Evolutionary conservation across 139 green algal species (phyloP), one percentile per base, ranked within the genome.

Genomic region (Klebsormidium nitens): DNA sequence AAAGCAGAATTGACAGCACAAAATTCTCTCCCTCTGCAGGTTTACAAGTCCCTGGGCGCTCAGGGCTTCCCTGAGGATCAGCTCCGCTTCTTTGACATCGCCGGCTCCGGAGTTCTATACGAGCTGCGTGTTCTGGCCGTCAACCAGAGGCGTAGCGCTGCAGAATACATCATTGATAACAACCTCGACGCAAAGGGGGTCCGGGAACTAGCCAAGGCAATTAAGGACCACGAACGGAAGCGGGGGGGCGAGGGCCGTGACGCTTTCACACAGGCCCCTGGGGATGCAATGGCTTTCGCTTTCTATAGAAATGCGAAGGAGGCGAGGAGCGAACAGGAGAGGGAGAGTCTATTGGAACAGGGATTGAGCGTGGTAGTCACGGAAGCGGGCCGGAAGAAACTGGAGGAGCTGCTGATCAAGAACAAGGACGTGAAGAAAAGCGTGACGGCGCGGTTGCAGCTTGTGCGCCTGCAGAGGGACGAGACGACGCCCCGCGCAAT

Each of bases 211-310:
- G 37, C 66, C 23, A 39, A 57, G 5, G 40, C 65, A 0, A 79
- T 79, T 5, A 79, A 72, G 72, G 72, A 77, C 37, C 50, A 76
- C 64, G 70, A 78, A 28, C 35, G 70, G 31, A 66, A 67, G 17
- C 66, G 36, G n/a, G 2, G 64, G 4, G 70, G 36, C 26, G 63
- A 44, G 34, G 70, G 28, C 14, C 70, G 62, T 11, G 49, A 48
- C 28, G 32, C 36, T 5, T 78, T 78, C 70, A 72, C 31, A 42
- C 63, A 0, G 5, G 64, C 68, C 5, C 72, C 72, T 23, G 72
- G 60, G 5, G 72, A 79, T 55, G 52, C 29, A 11, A 36, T 79
- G 38, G 72, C 72, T 23, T 79, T 75, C 57, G n/a, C 49, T 2
- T 61, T 44, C 29, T 79, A 79, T 36, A 66, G 72, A 3, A 23